Conservation (phyloP, 2,329 filamentous ascomycete genomes). For the Xylaria sp. region DNA sequence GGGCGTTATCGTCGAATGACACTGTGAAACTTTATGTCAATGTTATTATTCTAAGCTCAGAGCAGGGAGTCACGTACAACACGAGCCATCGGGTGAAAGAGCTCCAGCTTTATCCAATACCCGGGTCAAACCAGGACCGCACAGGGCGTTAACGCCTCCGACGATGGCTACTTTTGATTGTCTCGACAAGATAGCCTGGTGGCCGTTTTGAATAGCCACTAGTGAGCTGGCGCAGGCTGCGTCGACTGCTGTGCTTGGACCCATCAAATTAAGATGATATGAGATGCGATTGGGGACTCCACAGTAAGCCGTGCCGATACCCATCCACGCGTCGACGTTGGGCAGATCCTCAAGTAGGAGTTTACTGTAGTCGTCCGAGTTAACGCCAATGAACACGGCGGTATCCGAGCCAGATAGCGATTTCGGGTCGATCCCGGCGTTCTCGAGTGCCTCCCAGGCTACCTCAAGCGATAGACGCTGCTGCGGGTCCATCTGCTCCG, state of each 20-base stretch:
- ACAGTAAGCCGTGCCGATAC: constrained; percentile 47
- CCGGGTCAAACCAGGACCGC: constrained; percentile 41
- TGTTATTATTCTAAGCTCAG: too few relatives aligned
- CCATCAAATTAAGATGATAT: constrained; percentile 41
- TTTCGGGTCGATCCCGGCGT: constrained; percentile 50
- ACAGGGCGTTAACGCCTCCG: constrained; percentile 44
- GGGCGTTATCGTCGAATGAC: constrained; percentile 34
- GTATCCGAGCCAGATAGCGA: constrained; percentile 38
- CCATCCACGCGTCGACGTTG: constrained; percentile 48
- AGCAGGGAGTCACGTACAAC: background rate
- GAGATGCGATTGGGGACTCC: constrained; percentile 46
- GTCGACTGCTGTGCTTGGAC: constrained; percentile 43
- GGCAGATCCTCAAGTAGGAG: constrained; percentile 46
- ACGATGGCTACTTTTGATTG: constrained; percentile 40
- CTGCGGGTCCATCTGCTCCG: constrained; percentile 28
- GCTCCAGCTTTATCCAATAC: constrained; percentile 40
- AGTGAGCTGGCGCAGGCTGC: constrained; percentile 45
- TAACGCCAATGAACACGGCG: constrained; percentile 41
- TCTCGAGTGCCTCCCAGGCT: constrained; percentile 24
- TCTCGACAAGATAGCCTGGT: constrained; percentile 38
- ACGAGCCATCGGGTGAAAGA: constrained; percentile 33
- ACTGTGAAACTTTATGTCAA: background rate
- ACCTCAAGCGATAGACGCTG: constrained; percentile 24
- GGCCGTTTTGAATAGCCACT: constrained; percentile 42
- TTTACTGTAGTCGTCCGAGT: constrained; percentile 45